Percentiles rank a stretch among this genome's conserved stretches.
Conservation (phyloP, 768 basidiomycete species). For the Mycena chlorophos region DNA sequence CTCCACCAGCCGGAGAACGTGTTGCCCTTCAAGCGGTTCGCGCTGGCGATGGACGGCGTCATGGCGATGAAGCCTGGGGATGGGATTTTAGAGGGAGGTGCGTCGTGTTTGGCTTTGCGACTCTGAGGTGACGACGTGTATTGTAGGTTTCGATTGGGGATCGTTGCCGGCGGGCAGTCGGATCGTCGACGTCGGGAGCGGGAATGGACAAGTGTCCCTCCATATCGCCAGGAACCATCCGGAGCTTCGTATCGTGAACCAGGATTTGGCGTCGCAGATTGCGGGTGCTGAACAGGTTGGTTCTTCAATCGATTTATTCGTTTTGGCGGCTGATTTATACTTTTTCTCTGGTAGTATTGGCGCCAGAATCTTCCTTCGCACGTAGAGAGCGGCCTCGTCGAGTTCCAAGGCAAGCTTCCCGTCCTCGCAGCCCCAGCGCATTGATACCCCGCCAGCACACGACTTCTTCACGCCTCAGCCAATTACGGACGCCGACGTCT, state of each 20-base stretch:
- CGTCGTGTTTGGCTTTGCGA: neutral
- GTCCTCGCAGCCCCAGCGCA: neutral
- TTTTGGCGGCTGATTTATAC: too few species aligned
- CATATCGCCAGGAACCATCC: constrained; percentile 28
- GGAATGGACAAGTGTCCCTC: constrained; percentile 30
- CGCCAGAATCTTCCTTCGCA: constrained; percentile 24
- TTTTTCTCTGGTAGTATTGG: constrained; percentile 24
- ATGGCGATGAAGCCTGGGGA: constrained; percentile 7
- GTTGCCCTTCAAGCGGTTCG: constrained; percentile 25
- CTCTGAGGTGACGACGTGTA: neutral
- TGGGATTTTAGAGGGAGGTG: neutral
- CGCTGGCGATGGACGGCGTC: constrained; percentile 22
- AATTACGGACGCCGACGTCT: constrained; percentile 26
- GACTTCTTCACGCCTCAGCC: constrained; percentile 31
- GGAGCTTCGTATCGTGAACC: constrained; percentile 31
- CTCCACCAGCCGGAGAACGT: constrained; percentile 32
- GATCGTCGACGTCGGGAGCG: constrained; percentile 38
- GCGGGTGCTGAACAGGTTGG: constrained; percentile 23
- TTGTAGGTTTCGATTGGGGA: constrained; percentile 25
- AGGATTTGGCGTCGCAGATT: constrained; percentile 31
- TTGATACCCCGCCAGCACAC: neutral
- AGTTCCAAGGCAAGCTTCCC: constrained; percentile 26
- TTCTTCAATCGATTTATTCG: neutral
- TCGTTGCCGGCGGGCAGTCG: constrained; percentile 18
- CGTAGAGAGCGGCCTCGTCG: constrained; percentile 22